Conservation (phyloP, 805 yeast species). For the Candida adriatica region DNA sequence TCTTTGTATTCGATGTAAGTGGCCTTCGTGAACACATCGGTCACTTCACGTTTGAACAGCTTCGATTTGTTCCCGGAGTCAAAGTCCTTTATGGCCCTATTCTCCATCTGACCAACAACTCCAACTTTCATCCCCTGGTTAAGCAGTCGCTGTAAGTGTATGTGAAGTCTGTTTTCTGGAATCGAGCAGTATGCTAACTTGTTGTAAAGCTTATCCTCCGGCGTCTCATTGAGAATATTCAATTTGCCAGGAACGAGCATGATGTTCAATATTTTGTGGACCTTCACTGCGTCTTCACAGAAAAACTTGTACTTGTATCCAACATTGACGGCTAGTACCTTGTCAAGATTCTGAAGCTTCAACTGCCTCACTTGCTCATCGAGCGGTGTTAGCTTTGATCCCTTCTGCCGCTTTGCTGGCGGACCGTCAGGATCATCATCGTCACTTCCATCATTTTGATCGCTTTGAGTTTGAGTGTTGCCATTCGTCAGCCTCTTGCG, state of each 20-base stretch:
- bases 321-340: constrained; percentile 73
- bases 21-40: constrained; percentile 73
- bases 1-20: constrained; percentile 67
- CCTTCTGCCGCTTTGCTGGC: constrained; percentile 6
- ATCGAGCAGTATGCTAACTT: constrained; percentile 80
- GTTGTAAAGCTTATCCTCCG: constrained; percentile 42
- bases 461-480: too few species aligned
- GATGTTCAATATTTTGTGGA: constrained; percentile 58
- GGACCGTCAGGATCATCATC: constrained; percentile 1
- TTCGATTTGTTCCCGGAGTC: constrained; percentile 41
- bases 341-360: constrained; percentile 54
- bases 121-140: constrained; percentile 76
- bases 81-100: constrained; percentile 61
- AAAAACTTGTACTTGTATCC: constrained; percentile 89
- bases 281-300: constrained; percentile 76
- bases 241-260: constrained; percentile 67
- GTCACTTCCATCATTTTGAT: not conserved
- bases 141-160: constrained; percentile 69
- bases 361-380: constrained; percentile 72
- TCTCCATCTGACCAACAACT: constrained; percentile 78
- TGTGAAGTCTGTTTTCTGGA: constrained; percentile 68
- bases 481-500: constrained; percentile 3
- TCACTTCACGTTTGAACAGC: constrained; percentile 61
- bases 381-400: constrained; percentile 55
- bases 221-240: constrained; percentile 42